Evolutionary conservation across 345 rosid species (phyloP), one percentile per base, ranked within the genome.

Genomic region (Eutrema japonicum): DNA sequence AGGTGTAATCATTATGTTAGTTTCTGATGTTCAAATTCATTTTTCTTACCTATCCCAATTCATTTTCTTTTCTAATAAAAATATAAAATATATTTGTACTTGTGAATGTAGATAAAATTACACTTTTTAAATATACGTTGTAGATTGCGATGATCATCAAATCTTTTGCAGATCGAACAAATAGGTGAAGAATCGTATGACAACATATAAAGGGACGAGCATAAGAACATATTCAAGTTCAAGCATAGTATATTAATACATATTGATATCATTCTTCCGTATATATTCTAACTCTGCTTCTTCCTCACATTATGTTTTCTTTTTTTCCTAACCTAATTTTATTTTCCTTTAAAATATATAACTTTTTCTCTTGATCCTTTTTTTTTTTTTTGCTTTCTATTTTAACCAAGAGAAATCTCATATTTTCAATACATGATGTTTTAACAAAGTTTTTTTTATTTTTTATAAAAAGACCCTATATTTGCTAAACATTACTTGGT

Each of bases 251-350:
- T 67, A 41, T 74, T 58, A 36, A 6, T 43, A 32, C 35, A 32
- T 32, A 60, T 6, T 33, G 56, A 9, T 43, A 32, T 40, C 53
- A 50, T 35, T 75, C 33, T 67, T 26, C 60, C 41, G n/a, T 56
- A 7, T 75, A 75, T 75, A 75, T 68, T 68, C 79, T 64, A 53
- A 27, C 42, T 53, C 58, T 68, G 78, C 79, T 75, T 75, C 79
- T 75, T 68, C 74, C 4, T 75, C 79, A 75, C 70, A 30, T 46
- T 62, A 53, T 68, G 50, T 61, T 45, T 41, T 40, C 26, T 47
- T 13, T 14, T 10, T 10, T 36, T 50, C 26, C 10, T 18, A 16
- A 50, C 73, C 73, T 75, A 75, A 59, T 47, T 54, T 22, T 22
- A 22, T 22, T 59, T 59, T 0, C 30, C 32, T 42, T 42, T 12